Evolutionary conservation across 1,284 basidiomycete genomes (phyloP), one percentile per base, ranked within the genome.

Genomic region (Ceratobasidium sp.): DNA sequence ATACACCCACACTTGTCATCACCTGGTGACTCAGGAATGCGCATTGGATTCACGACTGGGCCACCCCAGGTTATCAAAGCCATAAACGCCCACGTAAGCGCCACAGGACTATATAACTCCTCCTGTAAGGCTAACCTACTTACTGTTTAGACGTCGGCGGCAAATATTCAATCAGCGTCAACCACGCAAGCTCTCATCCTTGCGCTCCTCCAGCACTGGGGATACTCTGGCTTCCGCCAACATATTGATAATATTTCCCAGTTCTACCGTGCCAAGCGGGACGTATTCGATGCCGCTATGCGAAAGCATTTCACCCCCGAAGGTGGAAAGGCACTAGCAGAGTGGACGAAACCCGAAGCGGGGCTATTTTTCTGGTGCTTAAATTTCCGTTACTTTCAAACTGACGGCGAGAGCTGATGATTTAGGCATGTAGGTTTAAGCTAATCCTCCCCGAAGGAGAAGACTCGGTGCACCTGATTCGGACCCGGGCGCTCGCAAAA

Each of bases 331-430:
- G 93, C 90, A 1, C 83, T 96, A 24, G 95, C 90, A 5, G 90
- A 92, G 78, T 99, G 96, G 96, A 88, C 85, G 51, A 86, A 87
- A 0, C 97, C 97, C 0, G 91, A 95, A 69, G 93, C 96, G 2
- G 96, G 96, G 77, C 93, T 96, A 93, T 96, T 96, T 84, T 89
- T 94, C 80, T 96, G 94, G 94, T 92, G 80, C 76, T 89, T 86
- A 73, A 19, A 33, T 33, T 4, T 6, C 11, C 50, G 45, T 69
- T 67, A 65, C 65, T 57, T 60, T 69, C 66, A 41, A 17, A 51
- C 47, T 36, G 33, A n/a, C 36, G 36, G n/a, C 63, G 27, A 31
- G 75, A 29, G 33, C 45, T 31, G 36, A 62, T 76, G 36, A 48
- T 65, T 11, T 33, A 31, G 63, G 47, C 29, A n/a, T 73, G 31